A percentile compares a stretch with the other conserved stretches of the same genome.
phyloP scores from a whole-genome alignment of 306 rosid genomes.

The Crataegus laevigata region DNA sequence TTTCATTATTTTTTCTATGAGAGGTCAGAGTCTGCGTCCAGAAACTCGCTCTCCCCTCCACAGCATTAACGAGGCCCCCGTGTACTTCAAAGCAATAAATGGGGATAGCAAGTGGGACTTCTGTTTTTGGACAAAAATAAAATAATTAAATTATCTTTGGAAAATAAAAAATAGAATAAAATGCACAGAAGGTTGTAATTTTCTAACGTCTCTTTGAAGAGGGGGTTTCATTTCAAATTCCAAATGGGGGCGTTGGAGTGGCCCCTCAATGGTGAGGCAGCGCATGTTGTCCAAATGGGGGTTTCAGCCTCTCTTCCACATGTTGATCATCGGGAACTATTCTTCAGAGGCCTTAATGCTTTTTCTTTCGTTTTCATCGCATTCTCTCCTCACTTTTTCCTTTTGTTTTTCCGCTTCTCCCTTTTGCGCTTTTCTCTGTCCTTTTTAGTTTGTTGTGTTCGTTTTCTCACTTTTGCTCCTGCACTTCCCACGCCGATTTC shows the following conservation, averaged over 20 bases:
- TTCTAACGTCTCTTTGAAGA: conserved; percentile 70
- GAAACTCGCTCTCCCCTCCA: not conserved
- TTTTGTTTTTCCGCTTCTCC: no score
- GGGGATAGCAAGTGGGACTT: conserved; percentile 8
- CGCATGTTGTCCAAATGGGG: no score
- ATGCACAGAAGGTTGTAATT: conserved; percentile 1
- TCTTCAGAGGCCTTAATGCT: no score
- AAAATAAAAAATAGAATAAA: conserved; percentile 16
- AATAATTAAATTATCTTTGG: conserved; percentile 1
- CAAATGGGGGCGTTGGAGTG: conserved; percentile 17
- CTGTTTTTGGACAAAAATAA: not conserved
- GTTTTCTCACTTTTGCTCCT: no score
- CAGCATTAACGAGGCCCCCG: conserved; percentile 3
- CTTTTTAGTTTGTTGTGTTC: no score
- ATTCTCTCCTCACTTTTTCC: no score
- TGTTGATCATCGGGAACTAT: no score
- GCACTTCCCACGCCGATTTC: no score
- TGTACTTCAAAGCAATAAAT: conserved; percentile 20
- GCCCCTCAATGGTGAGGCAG: conserved; percentile 8
- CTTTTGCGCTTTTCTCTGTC: no score
- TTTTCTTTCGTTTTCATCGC: no score
- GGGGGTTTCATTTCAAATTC: conserved; percentile 73
- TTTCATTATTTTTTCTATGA: not conserved
- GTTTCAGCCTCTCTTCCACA: no score
- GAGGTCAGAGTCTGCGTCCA: not conserved